These are phyloP conservation scores for Obba rivulosa DNA, from an alignment of 768 basidiomycete genomes.

Conservation along the genomic window DNA sequence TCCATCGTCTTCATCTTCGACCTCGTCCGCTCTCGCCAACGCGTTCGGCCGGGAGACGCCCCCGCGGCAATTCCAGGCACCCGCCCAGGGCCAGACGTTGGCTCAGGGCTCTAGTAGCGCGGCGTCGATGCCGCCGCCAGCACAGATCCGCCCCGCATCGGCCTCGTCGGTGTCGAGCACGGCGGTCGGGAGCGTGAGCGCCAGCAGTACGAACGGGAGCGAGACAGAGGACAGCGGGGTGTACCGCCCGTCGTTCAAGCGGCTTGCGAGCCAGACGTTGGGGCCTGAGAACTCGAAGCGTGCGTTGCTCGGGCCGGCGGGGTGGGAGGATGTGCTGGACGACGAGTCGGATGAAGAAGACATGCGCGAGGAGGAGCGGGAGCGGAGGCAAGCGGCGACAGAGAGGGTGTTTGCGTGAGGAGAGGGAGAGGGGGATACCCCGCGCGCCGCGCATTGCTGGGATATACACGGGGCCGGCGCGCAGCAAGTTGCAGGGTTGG, in stretches of 20 bases:
- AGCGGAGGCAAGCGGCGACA: neutral
- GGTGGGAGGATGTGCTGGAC: slow-evolving; percentile 26
- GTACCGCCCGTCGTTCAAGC: slow-evolving; percentile 62
- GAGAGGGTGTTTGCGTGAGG: no score
- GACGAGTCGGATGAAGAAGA: slow-evolving; percentile 12
- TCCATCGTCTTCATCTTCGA: slow-evolving; percentile 33
- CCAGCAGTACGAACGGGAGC: no score
- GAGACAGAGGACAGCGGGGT: slow-evolving; percentile 16
- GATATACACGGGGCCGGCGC: no score
- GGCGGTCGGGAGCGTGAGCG: slow-evolving; percentile 1
- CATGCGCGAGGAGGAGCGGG: neutral
- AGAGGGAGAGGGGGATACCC: no score
- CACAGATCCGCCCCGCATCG: slow-evolving; percentile 17
- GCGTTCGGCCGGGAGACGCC: slow-evolving; percentile 11
- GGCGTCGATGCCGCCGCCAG: neutral
- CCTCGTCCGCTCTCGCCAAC: slow-evolving; percentile 18
- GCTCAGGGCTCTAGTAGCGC: neutral
- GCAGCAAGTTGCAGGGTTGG: slow-evolving; percentile 9
- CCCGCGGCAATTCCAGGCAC: slow-evolving; percentile 1
- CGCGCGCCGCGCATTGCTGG: no score
- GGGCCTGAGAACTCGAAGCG: slow-evolving; percentile 55
- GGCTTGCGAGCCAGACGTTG: slow-evolving; percentile 69
- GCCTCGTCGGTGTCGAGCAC: slow-evolving; percentile 22
- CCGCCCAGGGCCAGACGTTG: neutral
- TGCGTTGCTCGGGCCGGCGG: slow-evolving; percentile 32